Base-by-base conservation (phyloP, 2,329 filamentous ascomycete genomes). In the Chlorencoelia australis region DNA sequence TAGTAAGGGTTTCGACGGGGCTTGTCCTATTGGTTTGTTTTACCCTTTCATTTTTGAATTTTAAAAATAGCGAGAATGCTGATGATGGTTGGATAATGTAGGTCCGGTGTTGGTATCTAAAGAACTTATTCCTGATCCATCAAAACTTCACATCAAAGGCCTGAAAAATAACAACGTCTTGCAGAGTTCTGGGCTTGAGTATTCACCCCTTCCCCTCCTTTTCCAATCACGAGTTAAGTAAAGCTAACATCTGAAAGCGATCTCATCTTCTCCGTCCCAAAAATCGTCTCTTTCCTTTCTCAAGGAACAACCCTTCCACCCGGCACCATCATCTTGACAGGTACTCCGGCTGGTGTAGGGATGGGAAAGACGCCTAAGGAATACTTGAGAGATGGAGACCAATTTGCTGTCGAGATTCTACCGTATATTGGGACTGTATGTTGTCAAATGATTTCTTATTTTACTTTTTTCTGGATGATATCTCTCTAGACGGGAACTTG, bases 341-440 rank as follows among this genome's bases (percentile, higher is more conserved):
- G 65, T 4, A 69, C 65, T 0, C 65, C 64, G 2, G 56, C 56
- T 26, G 64, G 64, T 46, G 48, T 55, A 22, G 53, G 53, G 3
- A 44, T 47, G 13, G 40, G 45, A 11, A 48, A 44, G 17, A 28
- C 41, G 7, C 53, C 66, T 2, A 60, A 64, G 44, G 61, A 62
- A 37, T 65, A 61, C 41, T 44, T 69, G 37, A 60, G 57, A 40
- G 56, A 57, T 2, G 65, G 66, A 2, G 65, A 68, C 40, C 59
- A 65, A 42, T 68, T 71, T 44, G 53, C 58, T 0, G 65, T 70
- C 4, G 65, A 69, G 56, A 57, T 70, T 39, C 45, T 63, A 35
- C 66, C 66, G 10, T 51, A 66, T 48, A 61, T 70, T 33, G 67
- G 66, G 7, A 70, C 67, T 0, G 49, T 69, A n/a, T n/a, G n/a